A percentile compares a stretch with the other conserved stretches of the same genome.
Conservation (phyloP, 2,329 filamentous ascomycete species). For the Phialemoniopsis sp. region DNA sequence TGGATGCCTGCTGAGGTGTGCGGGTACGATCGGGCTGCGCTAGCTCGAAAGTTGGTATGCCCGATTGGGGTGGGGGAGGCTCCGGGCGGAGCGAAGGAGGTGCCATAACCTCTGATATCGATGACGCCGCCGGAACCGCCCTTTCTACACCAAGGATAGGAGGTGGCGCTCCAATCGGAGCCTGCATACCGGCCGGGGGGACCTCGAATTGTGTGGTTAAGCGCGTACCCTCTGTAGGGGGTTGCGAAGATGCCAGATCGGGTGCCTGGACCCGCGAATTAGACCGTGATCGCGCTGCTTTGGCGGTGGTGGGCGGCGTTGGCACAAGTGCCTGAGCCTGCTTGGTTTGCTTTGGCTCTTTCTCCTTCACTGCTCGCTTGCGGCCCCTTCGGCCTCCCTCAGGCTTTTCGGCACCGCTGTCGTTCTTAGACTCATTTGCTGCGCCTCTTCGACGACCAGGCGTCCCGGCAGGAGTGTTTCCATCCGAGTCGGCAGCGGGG, state of each 20-base stretch:
- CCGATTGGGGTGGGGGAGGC: conserved; percentile 42
- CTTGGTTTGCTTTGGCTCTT: conserved; percentile 25
- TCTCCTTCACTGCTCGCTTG: conserved; percentile 34
- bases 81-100: conserved; percentile 54
- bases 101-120: conserved; percentile 50
- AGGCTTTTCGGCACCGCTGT: conserved; percentile 38
- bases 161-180: conserved; percentile 30
- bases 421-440: conserved; percentile 27
- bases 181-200: conserved; percentile 33
- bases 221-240: conserved; percentile 30
- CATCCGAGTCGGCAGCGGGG: conserved; percentile 52
- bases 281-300: conserved; percentile 48
- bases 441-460: conserved; percentile 46
- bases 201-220: conserved; percentile 39
- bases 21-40: conserved; percentile 41
- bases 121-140: conserved; percentile 25
- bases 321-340: conserved; percentile 40
- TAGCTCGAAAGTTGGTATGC: conserved; percentile 48
- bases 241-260: conserved; percentile 14
- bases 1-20: conserved; percentile 59
- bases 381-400: conserved; percentile 18
- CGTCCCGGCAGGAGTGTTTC: conserved; percentile 51
- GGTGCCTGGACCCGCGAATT: conserved; percentile 39
- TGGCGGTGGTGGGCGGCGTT: conserved; percentile 33
- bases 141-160: conserved; percentile 25